These are phyloP conservation scores for Tylopilus vinaceipallidus DNA, from an alignment of 768 basidiomycete species.

Conservation along the genomic window DNA sequence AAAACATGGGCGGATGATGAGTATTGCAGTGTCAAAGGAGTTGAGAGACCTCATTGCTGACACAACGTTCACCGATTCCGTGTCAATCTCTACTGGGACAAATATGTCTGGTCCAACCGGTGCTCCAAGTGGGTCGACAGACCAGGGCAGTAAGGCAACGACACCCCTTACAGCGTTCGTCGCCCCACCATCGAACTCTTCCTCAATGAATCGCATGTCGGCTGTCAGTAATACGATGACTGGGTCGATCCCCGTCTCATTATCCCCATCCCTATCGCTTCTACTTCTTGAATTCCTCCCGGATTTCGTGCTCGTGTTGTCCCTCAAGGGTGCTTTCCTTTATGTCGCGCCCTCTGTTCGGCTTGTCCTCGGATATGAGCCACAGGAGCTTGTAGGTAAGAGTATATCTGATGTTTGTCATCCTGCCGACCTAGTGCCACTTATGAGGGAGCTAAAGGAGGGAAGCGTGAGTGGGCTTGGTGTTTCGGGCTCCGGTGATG, in stretches of 20 bases:
- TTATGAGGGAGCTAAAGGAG: conserved; percentile 91
- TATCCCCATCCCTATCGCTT: conserved; percentile 33
- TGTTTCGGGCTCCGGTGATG: conserved; percentile 17
- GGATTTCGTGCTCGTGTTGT: conserved; percentile 89
- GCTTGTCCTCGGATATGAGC: conserved; percentile 80
- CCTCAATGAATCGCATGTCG: conserved; percentile 16
- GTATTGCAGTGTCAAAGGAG: conserved; percentile 47
- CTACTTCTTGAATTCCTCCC: conserved; percentile 60
- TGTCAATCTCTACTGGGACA: conserved; percentile 43
- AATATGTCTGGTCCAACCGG: conserved; percentile 33
- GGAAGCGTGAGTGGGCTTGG: conserved; percentile 22
- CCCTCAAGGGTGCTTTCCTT: conserved; percentile 88
- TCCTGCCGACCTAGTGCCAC: conserved; percentile 84
- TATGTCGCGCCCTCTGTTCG: conserved; percentile 86
- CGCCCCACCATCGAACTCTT: conserved; percentile 12
- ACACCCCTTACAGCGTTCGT: conserved; percentile 22
- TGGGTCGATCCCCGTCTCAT: conserved; percentile 44
- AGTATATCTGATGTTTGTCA: conserved; percentile 82
- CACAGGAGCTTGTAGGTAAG: conserved; percentile 78
- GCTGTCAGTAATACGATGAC: conserved; percentile 16
- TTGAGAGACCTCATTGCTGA: conserved; percentile 49
- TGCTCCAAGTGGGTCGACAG: conserved; percentile 8
- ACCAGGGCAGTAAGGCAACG: conserved; percentile 9
- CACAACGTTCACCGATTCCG: conserved; percentile 44
- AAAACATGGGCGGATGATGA: conserved; percentile 27